A percentile compares a stretch with the other conserved stretches of the same genome.
These are phyloP conservation scores for Pulveroboletus sp. DNA, from an alignment of 768 basidiomycete genomes.

Conservation along the genomic window DNA sequence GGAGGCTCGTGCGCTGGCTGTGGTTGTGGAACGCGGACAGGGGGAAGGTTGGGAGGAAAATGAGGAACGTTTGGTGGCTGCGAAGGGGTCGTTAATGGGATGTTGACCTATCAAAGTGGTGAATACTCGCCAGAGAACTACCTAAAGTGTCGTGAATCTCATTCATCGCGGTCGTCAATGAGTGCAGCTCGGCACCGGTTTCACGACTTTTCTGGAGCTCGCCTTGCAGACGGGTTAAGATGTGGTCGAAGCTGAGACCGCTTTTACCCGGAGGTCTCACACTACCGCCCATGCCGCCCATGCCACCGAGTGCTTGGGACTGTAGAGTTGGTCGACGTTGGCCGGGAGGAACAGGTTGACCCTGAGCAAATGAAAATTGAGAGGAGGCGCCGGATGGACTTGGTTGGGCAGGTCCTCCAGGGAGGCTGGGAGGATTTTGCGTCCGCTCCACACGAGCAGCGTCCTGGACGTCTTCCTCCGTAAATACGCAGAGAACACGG, in stretches of 20 bases:
- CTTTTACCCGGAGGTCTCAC: slow-evolving; percentile 75
- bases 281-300: slow-evolving; percentile 73
- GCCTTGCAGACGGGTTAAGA: slow-evolving; percentile 80
- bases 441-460: slow-evolving; percentile 69
- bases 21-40: slow-evolving; percentile 46
- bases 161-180: slow-evolving; percentile 70
- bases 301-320: slow-evolving; percentile 58
- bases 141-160: slow-evolving; percentile 93
- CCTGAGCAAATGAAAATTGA: slow-evolving; percentile 41
- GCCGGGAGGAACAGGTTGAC: slow-evolving; percentile 31
- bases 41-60: slow-evolving; percentile 62
- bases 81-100: slow-evolving; percentile 7
- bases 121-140: slow-evolving; percentile 62
- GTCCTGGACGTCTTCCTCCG: slow-evolving; percentile 75
- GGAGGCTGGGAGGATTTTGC: slow-evolving; percentile 36
- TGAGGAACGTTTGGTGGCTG: slow-evolving; percentile 60
- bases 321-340: slow-evolving; percentile 56
- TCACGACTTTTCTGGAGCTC: slow-evolving; percentile 96
- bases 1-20: slow-evolving; percentile 21
- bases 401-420: slow-evolving; percentile 35
- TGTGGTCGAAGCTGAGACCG: slow-evolving; percentile 89
- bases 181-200: slow-evolving; percentile 80
- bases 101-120: neutral
- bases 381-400: slow-evolving; percentile 20
- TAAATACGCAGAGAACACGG: slow-evolving; percentile 84